Base-by-base conservation (phyloP, 2,329 filamentous ascomycete genomes). In the Metarhizium brunneum region DNA sequence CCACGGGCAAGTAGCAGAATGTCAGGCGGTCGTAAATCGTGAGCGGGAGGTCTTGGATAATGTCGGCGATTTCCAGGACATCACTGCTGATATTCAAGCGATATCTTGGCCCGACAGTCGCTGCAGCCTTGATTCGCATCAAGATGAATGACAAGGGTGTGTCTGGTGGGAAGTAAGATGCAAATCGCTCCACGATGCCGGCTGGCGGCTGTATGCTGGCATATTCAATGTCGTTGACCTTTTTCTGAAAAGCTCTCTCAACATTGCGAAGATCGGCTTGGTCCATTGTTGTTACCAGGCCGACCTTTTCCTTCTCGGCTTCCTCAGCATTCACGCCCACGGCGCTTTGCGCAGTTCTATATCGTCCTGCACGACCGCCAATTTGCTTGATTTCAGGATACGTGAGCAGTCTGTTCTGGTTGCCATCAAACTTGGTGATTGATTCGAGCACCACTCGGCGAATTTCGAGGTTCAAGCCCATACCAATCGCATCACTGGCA, bases 401-500 rank as follows among this genome's bases (percentile, higher is more conserved):
- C 0, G 79, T 74, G 29, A 99, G 76, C 4, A 76, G 71, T 16
- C 82, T 75, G 35, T 79, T 76, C 5, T 74, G 71, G 1, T 62
- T 65, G 1, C 87, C 87, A 59, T 91, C 81, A 61, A 80, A 86
- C 68, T 96, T 99, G 57, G 77, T 73, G 2, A 85, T 79, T 0
- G 86, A 79, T 65, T 96, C 90, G 61, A 99, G 94, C 54, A 99
- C 82, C 58, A 99, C 82, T 30, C 95, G 87, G 67, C 91, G 94
- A 68, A 96, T 90, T 71, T 85, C 91, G 68, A 99, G 73, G 65
- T 99, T 99, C 25, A 99, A 75, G 1, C 95, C 94, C 92, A 99
- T 97, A 42, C 94, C 94, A 59, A 99, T 92, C 50, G 94, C 94
- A 71, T 96, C 91, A 63, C 90, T 96, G 8, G 95, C 94, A 30